These are phyloP conservation scores for Stropharia rugosoannulata DNA, from an alignment of 768 basidiomycete species.

Conservation along the genomic window DNA sequence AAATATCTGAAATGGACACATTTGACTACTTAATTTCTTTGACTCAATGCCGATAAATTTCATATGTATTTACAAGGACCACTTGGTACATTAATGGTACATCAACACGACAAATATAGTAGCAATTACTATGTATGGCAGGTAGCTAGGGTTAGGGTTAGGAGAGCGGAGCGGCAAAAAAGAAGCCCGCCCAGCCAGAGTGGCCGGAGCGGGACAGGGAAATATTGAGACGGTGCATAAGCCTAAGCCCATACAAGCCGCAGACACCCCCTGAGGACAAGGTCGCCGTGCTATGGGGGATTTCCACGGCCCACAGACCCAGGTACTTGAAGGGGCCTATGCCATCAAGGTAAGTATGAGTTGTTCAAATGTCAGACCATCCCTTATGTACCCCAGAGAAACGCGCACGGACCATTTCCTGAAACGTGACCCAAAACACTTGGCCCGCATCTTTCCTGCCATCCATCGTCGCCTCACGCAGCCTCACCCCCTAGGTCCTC, in stretches of 20 bases:
- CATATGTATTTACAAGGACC: too few species aligned
- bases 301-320: constrained; percentile 47
- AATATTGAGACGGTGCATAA: constrained; percentile 77
- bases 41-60: too few species aligned
- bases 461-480: too few species aligned
- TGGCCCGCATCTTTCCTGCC: too few species aligned
- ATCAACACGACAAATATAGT: too few species aligned
- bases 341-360: constrained; percentile 49
- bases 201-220: constrained; percentile 66
- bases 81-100: too few species aligned
- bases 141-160: constrained; percentile 46
- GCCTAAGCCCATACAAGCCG: constrained; percentile 66
- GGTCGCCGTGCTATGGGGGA: constrained; percentile 61
- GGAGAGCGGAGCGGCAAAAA: constrained; percentile 20
- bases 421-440: not conserved
- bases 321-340: constrained; percentile 40
- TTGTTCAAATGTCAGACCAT: constrained; percentile 5
- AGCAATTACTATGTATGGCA: not conserved
- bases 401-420: constrained; percentile 29
- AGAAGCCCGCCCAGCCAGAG: constrained; percentile 47
- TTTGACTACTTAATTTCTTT: too few species aligned
- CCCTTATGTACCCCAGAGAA: constrained; percentile 17
- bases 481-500: too few species aligned
- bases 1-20: too few species aligned
- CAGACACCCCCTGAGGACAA: constrained; percentile 40